Conservation (phyloP, 2,329 filamentous ascomycete species). For the Colletotrichum cordylinicola region DNA sequence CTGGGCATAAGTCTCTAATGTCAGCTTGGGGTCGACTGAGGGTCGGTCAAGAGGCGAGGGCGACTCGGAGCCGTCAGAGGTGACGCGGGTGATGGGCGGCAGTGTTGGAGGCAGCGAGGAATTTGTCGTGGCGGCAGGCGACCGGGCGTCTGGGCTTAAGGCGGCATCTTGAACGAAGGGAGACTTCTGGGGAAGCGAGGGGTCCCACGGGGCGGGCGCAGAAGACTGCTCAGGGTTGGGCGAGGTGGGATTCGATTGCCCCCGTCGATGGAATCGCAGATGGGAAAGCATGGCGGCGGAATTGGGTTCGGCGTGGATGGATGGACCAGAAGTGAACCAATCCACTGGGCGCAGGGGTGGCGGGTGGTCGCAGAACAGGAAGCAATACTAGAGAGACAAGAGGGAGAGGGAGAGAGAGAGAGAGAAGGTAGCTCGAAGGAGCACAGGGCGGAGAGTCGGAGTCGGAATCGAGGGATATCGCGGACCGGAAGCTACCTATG, state of each 20-base stretch:
- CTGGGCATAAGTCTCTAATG: constrained; percentile 6
- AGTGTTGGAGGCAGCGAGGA: constrained; percentile 52
- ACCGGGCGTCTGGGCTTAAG: constrained; percentile 38
- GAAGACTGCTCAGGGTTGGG: constrained; percentile 55
- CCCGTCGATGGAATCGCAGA: constrained; percentile 64
- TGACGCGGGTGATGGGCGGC: constrained; percentile 56
- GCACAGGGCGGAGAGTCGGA: neutral
- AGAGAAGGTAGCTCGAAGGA: neutral
- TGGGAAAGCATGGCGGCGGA: constrained; percentile 51
- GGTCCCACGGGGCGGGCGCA: constrained; percentile 35
- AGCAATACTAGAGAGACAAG: constrained; percentile 1
- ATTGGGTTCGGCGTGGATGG: neutral
- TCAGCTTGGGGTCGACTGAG: constrained; percentile 19
- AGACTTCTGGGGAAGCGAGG: constrained; percentile 41
- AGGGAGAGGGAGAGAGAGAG: neutral
- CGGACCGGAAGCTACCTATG: neutral
- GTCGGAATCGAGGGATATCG: neutral
- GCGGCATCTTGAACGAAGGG: constrained; percentile 45
- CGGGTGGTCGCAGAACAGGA: constrained; percentile 14
- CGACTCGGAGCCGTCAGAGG: constrained; percentile 41
- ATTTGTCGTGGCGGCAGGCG: constrained; percentile 36
- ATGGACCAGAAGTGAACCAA: neutral
- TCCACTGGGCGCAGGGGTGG: constrained; percentile 9
- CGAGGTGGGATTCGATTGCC: constrained; percentile 60
- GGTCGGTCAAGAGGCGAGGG: constrained; percentile 2